These are phyloP conservation scores for Steccherinum ochraceum DNA, from an alignment of 768 basidiomycete genomes.

Conservation along the genomic window DNA sequence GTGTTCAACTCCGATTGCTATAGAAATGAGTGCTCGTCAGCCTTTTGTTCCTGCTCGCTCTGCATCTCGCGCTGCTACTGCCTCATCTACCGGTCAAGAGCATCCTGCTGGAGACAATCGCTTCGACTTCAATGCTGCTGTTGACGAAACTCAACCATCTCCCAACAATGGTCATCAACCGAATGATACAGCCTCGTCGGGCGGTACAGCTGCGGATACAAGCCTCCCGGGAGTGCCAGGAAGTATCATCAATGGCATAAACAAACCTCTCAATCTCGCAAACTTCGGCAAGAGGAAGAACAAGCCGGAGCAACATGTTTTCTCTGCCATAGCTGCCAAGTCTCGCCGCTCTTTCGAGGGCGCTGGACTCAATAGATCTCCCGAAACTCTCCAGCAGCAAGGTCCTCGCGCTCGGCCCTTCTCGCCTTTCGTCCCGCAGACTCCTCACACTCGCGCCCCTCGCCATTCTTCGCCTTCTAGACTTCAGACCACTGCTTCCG, in stretches of 20 bases:
- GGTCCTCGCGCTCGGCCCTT: conserved; percentile 7
- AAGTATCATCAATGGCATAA: conserved; percentile 4
- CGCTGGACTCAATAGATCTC: background rate
- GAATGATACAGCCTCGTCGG: background rate
- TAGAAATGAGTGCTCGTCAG: conserved; percentile 19
- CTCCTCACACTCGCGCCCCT: background rate
- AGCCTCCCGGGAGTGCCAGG: background rate
- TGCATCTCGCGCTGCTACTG: background rate
- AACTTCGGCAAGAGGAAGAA: conserved; percentile 11
- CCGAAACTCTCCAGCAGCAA: background rate
- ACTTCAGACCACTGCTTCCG: conserved; percentile 2
- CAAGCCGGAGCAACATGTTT: background rate
- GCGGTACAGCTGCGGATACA: background rate
- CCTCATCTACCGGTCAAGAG: background rate
- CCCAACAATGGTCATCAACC: background rate
- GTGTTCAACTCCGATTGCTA: too few relatives aligned
- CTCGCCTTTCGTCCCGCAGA: conserved; percentile 14
- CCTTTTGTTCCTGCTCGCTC: conserved; percentile 16
- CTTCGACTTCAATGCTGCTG: background rate
- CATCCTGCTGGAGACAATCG: background rate
- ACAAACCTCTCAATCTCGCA: conserved; percentile 22
- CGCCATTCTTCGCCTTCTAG: conserved; percentile 1
- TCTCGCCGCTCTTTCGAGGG: conserved; percentile 12
- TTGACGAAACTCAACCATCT: conserved; percentile 4
- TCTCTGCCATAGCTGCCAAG: background rate